Evolutionary conservation across 805 yeast species (phyloP), one percentile per base, ranked within the genome.

Genomic region (Lachancea nothofagi): DNA sequence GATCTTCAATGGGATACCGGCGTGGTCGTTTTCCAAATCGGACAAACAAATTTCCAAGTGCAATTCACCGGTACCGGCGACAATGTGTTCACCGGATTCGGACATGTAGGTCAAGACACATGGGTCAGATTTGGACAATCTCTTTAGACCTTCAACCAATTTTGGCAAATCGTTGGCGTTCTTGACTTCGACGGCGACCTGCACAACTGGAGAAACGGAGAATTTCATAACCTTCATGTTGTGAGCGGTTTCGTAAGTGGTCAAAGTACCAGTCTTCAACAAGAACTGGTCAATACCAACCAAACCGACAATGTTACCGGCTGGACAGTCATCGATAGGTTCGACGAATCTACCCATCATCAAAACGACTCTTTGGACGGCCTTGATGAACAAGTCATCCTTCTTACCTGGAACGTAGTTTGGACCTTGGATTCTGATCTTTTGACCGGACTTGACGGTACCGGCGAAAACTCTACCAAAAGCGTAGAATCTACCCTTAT

Each of bases 401-500:
- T 93, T 90, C 80, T 81, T 85, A 72, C 98, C 98, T 71, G 95
- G 96, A 63, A 79, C 79, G 77, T 88, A 90, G 95, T 90, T 90
- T 71, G 97, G 97, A 76, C 98, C 98, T 80, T 90, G 98, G 67
- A 90, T 90, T 79, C 98, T 86, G 67, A 90, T 96, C 86, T 90
- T 90, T 81, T 83, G 87, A 75, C 98, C 98, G 63, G 96, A 86
- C 71, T 75, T 85, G 66, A 93, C 97, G 65, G 97, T 90, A 88
- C 98, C 98, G 61, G 97, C 85, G 78, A 90, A 90, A 70, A 90
- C 97, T 81, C 98, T 93, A 75, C 98, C 98, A 78, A 90, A 93
- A 67, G 98, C 98, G 83, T 88, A 90, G 95, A 90, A 90, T 78
- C 98, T 88, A 82, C 98, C 98, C 80, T 90, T 93, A 75, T 90